These are phyloP conservation scores for Calonectria henricotiae DNA, from an alignment of 2,329 filamentous ascomycete genomes.

Conservation along the genomic window DNA sequence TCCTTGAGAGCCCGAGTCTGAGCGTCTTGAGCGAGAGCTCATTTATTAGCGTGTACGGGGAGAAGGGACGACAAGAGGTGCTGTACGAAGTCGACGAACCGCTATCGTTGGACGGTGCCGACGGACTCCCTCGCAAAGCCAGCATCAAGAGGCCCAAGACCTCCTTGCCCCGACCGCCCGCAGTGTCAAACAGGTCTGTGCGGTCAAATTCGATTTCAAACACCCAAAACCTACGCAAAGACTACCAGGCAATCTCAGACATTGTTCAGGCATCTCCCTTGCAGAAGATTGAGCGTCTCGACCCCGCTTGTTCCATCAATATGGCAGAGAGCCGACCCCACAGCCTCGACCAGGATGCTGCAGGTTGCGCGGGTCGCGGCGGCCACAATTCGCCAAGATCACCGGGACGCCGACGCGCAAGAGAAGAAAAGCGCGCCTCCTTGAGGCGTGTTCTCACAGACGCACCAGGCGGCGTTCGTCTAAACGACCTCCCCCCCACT, in stretches of 20 bases:
- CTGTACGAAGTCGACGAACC: slow-evolving; percentile 54
- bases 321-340: slow-evolving; percentile 55
- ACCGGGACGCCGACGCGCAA: slow-evolving; percentile 51
- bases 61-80: slow-evolving; percentile 56
- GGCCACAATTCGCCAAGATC: slow-evolving; percentile 13
- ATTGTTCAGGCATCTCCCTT: slow-evolving; percentile 66
- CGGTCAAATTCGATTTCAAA: slow-evolving; percentile 56
- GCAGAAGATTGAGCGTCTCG: slow-evolving; percentile 67
- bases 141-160: slow-evolving; percentile 46
- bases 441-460: slow-evolving; percentile 68
- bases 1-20: slow-evolving; percentile 72
- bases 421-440: slow-evolving; percentile 66
- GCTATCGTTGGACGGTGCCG: slow-evolving; percentile 52
- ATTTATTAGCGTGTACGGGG: slow-evolving; percentile 76
- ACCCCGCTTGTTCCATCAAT: slow-evolving; percentile 55
- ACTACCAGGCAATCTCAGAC: slow-evolving; percentile 66
- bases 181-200: slow-evolving; percentile 35
- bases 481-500: slow-evolving; percentile 70
- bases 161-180: slow-evolving; percentile 41
- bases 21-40: slow-evolving; percentile 80
- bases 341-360: slow-evolving; percentile 50
- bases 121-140: slow-evolving; percentile 40
- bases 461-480: slow-evolving; percentile 59
- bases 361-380: slow-evolving; percentile 40
- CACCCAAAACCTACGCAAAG: slow-evolving; percentile 52